phyloP scores from a whole-genome alignment of 2,329 filamentous ascomycete genomes.

The Mariannaea elegans region DNA sequence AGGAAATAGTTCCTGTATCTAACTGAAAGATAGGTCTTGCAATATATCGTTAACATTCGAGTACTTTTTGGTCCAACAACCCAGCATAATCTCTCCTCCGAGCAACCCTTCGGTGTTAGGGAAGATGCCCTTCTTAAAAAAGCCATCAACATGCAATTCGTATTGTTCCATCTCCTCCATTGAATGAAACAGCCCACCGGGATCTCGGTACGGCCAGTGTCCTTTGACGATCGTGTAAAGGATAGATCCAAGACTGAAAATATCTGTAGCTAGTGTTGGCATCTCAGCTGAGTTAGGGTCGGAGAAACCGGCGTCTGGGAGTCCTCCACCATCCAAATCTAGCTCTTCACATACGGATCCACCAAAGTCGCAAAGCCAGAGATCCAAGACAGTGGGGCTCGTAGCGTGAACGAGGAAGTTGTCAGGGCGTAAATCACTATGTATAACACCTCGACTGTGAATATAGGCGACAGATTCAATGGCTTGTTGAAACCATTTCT shows the following conservation, averaged over 20 bases:
- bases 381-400: constrained; percentile 26
- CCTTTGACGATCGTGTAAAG: constrained; percentile 29
- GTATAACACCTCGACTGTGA: constrained; percentile 43
- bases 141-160: not conserved
- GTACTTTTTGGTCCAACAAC: too few species aligned
- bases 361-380: constrained; percentile 46
- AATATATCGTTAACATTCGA: too few species aligned
- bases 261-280: constrained; percentile 13
- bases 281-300: constrained; percentile 13
- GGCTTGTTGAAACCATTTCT: constrained; percentile 41
- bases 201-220: constrained; percentile 23
- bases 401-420: constrained; percentile 44
- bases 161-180: not conserved
- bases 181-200: too few species aligned
- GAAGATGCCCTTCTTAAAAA: not conserved
- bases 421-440: constrained; percentile 44
- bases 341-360: constrained; percentile 43
- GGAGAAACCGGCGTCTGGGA: constrained; percentile 29
- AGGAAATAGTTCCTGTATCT: too few species aligned
- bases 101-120: not conserved
- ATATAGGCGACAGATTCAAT: constrained; percentile 42
- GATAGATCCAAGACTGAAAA: constrained; percentile 31
- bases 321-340: constrained; percentile 21
- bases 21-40: too few species aligned
- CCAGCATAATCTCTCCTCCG: not conserved